A percentile compares a stretch with the other conserved stretches of the same genome.
These are phyloP conservation scores for Ulvella scutata DNA, from an alignment of 139 green algal species.

Conservation along the genomic window DNA sequence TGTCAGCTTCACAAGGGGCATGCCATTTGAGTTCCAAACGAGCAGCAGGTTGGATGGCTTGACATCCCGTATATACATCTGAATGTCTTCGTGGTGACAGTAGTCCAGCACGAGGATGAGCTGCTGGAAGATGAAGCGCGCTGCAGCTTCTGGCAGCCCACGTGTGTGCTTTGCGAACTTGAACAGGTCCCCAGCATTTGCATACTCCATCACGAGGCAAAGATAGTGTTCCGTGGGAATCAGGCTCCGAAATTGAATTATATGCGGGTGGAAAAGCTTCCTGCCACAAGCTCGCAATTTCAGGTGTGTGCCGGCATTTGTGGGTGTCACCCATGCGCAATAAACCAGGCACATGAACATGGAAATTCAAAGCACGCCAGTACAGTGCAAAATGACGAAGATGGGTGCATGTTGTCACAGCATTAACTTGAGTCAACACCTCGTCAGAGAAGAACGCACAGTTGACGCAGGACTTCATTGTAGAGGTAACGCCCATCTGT, in stretches of 20 bases:
- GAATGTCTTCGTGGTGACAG: slow-evolving; percentile 29
- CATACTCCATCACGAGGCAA: slow-evolving; percentile 71
- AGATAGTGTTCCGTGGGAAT: slow-evolving; percentile 16
- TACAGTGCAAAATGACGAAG: too few species aligned
- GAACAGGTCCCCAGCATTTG: slow-evolving; percentile 50
- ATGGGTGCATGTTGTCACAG: too few species aligned
- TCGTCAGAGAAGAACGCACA: too few species aligned
- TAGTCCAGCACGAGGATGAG: slow-evolving; percentile 50
- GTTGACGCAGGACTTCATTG: too few species aligned
- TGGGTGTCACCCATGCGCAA: too few species aligned
- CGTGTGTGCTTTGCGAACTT: slow-evolving; percentile 15
- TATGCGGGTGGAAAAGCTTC: neutral
- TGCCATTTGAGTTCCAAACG: neutral
- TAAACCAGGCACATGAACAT: too few species aligned
- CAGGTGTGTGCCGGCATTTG: too few species aligned
- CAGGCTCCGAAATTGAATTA: neutral
- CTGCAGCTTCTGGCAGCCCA: slow-evolving; percentile 37
- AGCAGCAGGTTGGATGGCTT: slow-evolving; percentile 2
- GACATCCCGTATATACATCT: neutral
- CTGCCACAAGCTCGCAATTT: too few species aligned
- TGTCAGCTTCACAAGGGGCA: neutral
- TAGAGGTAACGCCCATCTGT: too few species aligned
- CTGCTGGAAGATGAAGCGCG: slow-evolving; percentile 74
- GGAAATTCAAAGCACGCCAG: too few species aligned
- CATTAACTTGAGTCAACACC: too few species aligned